Base-by-base conservation (phyloP, 345 rosid species). In the Turnera subulata region DNA sequence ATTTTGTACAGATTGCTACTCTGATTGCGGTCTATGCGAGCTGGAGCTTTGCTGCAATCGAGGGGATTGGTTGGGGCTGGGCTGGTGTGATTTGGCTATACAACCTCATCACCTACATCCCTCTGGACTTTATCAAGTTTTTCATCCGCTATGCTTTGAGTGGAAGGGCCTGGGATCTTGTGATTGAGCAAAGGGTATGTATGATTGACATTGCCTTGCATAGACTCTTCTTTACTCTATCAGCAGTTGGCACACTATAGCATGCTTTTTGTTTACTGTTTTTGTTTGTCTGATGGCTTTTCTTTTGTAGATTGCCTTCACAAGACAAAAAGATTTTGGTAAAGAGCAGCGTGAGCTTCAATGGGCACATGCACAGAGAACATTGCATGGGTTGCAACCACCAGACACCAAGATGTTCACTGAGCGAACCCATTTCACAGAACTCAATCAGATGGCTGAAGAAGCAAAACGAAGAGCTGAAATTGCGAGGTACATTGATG, bases 41-140 rank as follows among this genome's bases (percentile, higher is more conserved):
- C 56, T 93, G 96, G 97, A 77, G 85, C 69, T 93, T 93, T 68
- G 91, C 97, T 53, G 99, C 95, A 0, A 89, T 93, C 23, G 92
- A 89, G 77, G 99, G 99, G 29, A 93, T 93, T 17, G 99, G 97
- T 43, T 93, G 99, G 99, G 96, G 97, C 58, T 93, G 99, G 99
- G 99, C 99, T 9, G 99, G 97, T 13, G 97, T 93, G 46, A 84
- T 93, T 63, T 93, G 99, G 99, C 92, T 93, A 42, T 93, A 87
- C 56, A 93, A 93, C 71, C 72, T 93, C 53, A 71, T 89, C 48
- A 79, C 81, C 80, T 93, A 93, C 63, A 50, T 93, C 69, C 99
- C 97, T 11, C 94, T 93, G 24, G 99, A 93, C 73, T 52, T 85
- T 66, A 79, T 93, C 54, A 93, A 89, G 85, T 93, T 93, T 88